These are phyloP conservation scores for Myriosclerotinia curreyana DNA, from an alignment of 2,329 filamentous ascomycete genomes.

Conservation along the genomic window DNA sequence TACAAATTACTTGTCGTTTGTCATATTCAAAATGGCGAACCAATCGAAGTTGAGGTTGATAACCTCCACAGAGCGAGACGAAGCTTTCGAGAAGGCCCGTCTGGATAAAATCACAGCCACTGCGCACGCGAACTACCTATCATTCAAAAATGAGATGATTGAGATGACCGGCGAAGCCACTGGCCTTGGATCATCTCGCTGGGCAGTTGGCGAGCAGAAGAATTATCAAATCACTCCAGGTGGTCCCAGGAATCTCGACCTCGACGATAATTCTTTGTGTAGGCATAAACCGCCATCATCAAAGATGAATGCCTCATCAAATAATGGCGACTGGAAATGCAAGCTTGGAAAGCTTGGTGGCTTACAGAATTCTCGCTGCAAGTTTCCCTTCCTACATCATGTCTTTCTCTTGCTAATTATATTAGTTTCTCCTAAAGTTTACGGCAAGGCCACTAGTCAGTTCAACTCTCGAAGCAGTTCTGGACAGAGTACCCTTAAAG, in stretches of 20 bases:
- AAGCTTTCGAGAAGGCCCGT: conserved; percentile 1
- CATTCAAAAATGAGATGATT: conserved; percentile 3
- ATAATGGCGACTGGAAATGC: not conserved
- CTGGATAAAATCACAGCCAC: not conserved
- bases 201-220: not conserved
- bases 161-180: conserved; percentile 1
- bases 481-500: not conserved
- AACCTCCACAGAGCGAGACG: not conserved
- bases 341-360: not conserved
- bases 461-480: not conserved
- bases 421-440: not conserved
- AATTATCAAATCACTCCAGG: conserved; percentile 8
- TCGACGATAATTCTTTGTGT: conserved; percentile 8
- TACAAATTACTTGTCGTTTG: not conserved
- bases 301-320: not conserved
- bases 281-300: not conserved
- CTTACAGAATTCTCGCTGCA: conserved; percentile 1
- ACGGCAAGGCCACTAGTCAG: not conserved
- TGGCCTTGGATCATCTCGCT: conserved; percentile 10
- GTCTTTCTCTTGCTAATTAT: conserved; percentile 1
- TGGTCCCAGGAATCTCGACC: conserved; percentile 12
- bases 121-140: not conserved
- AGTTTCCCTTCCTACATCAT: not conserved
- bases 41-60: not conserved
- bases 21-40: not conserved